A percentile compares a stretch with the other conserved stretches of the same genome.
phyloP scores from a whole-genome alignment of 1,284 basidiomycete genomes.

The Afroboletus lepidellus region DNA sequence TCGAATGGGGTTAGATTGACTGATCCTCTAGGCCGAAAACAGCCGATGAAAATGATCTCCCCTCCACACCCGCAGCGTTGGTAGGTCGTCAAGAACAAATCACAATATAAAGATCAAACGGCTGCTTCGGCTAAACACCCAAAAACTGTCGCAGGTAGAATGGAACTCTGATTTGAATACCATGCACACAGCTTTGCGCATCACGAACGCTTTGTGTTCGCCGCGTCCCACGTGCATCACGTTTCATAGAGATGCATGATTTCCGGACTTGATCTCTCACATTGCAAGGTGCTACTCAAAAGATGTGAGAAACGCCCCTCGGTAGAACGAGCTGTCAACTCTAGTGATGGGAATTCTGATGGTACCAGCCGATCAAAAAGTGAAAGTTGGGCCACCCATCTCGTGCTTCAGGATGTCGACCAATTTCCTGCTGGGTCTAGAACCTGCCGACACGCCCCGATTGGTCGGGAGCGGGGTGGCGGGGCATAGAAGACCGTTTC shows the following conservation, averaged over 20 bases:
- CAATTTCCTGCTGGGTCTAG: neutral
- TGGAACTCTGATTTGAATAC: neutral
- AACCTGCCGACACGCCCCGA: neutral
- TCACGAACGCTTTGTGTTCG: neutral
- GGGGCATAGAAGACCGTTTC: neutral
- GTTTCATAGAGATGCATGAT: neutral
- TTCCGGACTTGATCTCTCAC: neutral
- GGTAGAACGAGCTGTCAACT: neutral
- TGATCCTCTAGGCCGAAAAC: too few relatives aligned
- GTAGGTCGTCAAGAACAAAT: too few relatives aligned
- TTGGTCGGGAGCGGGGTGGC: neutral
- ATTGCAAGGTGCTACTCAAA: neutral
- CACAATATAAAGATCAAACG: too few relatives aligned
- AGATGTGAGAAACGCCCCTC: neutral
- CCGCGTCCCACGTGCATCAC: neutral
- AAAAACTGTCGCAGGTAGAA: neutral
- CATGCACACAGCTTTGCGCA: neutral
- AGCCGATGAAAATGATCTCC: too few relatives aligned
- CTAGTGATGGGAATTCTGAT: neutral
- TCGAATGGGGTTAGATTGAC: too few relatives aligned
- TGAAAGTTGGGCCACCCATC: neutral
- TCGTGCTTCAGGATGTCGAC: neutral
- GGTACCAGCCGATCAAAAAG: neutral
- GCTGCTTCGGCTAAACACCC: too few relatives aligned
- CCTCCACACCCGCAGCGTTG: too few relatives aligned